phyloP scores from a whole-genome alignment of 2,329 filamentous ascomycete species.

The Aureobasidium sp. region DNA sequence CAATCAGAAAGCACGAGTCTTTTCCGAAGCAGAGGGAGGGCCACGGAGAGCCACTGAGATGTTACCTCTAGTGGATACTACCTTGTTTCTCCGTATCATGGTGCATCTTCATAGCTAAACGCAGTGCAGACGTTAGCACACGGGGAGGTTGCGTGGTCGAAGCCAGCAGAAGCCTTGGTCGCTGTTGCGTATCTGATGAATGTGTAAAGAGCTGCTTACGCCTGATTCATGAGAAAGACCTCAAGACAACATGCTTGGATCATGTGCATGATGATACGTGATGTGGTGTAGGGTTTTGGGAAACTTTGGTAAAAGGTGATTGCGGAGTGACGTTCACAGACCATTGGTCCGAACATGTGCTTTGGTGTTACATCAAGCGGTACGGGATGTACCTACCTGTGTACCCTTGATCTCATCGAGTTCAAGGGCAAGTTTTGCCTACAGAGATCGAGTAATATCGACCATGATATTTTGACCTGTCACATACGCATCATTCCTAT shows the following conservation, averaged over 20 bases:
- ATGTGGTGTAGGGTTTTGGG: background rate
- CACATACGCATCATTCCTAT: background rate
- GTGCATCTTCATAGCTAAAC: no score
- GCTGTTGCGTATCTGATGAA: no score
- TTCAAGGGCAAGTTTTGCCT: background rate
- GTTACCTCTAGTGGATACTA: no score
- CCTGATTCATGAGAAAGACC: background rate
- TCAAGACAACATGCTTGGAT: background rate
- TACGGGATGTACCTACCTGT: background rate
- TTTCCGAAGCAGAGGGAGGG: no score
- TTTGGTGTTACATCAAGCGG: background rate
- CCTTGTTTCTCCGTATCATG: no score
- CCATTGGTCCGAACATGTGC: background rate
- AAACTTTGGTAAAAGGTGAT: background rate
- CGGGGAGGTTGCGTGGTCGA: background rate
- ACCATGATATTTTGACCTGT: background rate
- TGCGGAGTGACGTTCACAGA: background rate
- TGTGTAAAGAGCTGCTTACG: background rate
- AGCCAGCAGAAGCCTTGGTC: background rate
- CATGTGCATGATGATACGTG: background rate
- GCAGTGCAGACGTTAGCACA: no score
- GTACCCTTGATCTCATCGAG: background rate
- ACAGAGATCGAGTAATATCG: background rate
- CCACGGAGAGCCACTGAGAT: no score
- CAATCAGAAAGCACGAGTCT: no score